Base-by-base conservation (phyloP, 805 yeast genomes). In the Debaryomyces hansenii region DNA sequence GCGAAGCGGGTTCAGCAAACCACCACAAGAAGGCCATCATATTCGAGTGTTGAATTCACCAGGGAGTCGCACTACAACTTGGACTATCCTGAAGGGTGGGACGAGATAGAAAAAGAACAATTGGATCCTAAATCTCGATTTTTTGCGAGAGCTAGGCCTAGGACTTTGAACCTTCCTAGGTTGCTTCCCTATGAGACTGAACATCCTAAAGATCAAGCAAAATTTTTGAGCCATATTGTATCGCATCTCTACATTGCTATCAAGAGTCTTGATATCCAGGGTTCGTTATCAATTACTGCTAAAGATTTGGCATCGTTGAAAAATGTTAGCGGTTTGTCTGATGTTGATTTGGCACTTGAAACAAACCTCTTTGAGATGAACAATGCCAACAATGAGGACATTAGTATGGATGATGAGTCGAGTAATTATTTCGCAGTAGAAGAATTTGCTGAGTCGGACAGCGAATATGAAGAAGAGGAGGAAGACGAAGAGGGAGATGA, bases 161-260 rank as follows among this genome's bases (percentile, higher is more conserved):
- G 82, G 45, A 70, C 80, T 4, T 52, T 73, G 20, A 61, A 71
- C 50, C 56, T 72, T 29, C 74, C 75, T 1, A 64, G 60, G 14
- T 57, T 78, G 41, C 71, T 92, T 21, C 98, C 98, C 0, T 94
- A 91, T 63, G 68, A 73, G 37, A 78, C 85, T 0, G 97, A 90
- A 62, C 56, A 80, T 1, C 82, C 82, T 12, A 67, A 68, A 29
- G 95, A 87, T 47, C 86, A 83, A 47, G 85, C 88, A 14, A 77
- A 75, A 44, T 90, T 90, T 55, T 69, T 92, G 34, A 77, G 87
- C 37, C 94, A 86, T 58, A 86, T 92, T n/a, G 75, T 91, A 28
- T 78, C 85, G 2, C 90, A 88, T 63, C 64, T 94, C 15, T 87
- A 87, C 62, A 80, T 88, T 46, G 90, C 97, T 8, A 77, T 88